Conservation (phyloP, 768 basidiomycete species). For the Suillus paluster region DNA sequence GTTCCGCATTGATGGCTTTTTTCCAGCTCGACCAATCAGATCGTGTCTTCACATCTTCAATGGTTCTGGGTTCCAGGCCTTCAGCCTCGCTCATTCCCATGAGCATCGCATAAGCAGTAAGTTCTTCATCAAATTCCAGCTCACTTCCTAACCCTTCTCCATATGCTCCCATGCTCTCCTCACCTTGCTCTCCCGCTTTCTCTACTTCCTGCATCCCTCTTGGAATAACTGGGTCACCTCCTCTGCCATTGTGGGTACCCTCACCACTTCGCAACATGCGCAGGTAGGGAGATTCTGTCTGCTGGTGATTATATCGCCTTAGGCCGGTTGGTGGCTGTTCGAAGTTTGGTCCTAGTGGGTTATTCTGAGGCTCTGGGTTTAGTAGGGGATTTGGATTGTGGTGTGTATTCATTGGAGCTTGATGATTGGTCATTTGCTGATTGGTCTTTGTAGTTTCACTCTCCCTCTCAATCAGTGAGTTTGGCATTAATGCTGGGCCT, state of each 20-base stretch:
- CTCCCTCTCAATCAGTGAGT: not conserved
- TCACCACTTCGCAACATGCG: not conserved
- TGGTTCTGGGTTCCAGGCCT: constrained; percentile 1
- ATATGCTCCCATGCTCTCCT: constrained; percentile 9
- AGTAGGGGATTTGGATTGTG: constrained; percentile 3
- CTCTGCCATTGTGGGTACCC: not conserved
- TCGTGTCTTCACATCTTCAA: not conserved
- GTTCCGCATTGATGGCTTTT: constrained; percentile 3
- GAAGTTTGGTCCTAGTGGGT: constrained; percentile 4
- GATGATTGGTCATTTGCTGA: not conserved
- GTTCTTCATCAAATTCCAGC: not conserved
- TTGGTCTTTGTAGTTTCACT: not conserved
- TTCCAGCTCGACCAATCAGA: constrained; percentile 2
- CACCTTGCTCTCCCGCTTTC: not conserved
- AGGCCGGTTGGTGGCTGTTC: not conserved
- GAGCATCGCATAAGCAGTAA: not conserved
- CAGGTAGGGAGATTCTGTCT: not conserved
- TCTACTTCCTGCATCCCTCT: not conserved
- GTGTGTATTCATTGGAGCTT: constrained; percentile 3
- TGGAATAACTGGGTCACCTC: not conserved
- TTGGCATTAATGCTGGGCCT: constrained; percentile 9
- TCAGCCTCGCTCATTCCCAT: not conserved
- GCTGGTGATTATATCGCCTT: not conserved
- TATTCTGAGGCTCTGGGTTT: not conserved
- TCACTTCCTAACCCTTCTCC: too few relatives aligned